Evolutionary conservation across 805 yeast genomes (phyloP), one percentile per base, ranked within the genome.

Genomic region (Monosporozyma aerobia): DNA sequence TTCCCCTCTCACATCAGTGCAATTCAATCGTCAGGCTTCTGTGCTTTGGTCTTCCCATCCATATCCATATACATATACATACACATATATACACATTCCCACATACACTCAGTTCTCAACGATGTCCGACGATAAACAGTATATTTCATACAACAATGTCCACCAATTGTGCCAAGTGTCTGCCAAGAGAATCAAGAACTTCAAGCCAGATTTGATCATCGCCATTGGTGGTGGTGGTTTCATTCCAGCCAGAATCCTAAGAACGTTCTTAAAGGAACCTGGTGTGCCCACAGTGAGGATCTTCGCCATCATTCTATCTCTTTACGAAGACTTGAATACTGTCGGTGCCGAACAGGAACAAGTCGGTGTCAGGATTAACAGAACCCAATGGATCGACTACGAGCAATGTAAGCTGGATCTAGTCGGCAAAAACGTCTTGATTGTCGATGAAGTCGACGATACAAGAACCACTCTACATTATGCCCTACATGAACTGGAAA

Each of bases 151-250:
- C 77, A 85, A 86, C 71, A 84, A 85, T 68, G 81, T 86, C 30
- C 95, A 86, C 67, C 87, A 85, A 69, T 71, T 83, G 59, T 82
- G 87, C 69, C 86, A 82, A 63, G 77, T 75, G 56, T 66, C 76
- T 14, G 83, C 90, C 14, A 80, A 76, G 52, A 78, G 76, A 57
- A 78, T 86, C 67, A 82, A 81, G 68, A 70, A 73, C 29, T 84
- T 88, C 74, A 81, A 87, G 61, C 95, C 96, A 41, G 95, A 90
- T 69, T 77, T 88, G 54, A 87, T 90, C 71, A 87, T 92, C 57
- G 97, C 98, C 60, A 89, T 92, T 63, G 99, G 96, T 64, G 96
- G 96, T 62, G 96, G 99, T 67, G 99, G 98, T 1, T 88, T 92
- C 70, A 94, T 92, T 54, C 99, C 98, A 29, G 97, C 99, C 8